phyloP scores from a whole-genome alignment of 2,329 filamentous ascomycete species.

The Penicillium rolfsii region DNA sequence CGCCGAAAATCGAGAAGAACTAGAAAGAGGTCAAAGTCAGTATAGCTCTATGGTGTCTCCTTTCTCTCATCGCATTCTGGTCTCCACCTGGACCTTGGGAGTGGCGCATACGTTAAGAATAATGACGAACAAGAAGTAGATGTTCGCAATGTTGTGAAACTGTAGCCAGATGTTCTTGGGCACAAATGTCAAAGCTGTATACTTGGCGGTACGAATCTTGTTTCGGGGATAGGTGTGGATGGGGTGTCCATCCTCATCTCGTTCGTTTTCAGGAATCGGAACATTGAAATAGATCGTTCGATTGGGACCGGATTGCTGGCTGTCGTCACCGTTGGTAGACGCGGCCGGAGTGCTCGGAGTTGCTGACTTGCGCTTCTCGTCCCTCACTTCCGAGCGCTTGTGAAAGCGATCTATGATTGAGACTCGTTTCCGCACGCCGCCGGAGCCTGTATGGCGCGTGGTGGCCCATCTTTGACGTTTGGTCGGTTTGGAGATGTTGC shows the following conservation, averaged over 20 bases:
- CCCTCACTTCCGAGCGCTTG: slow-evolving; percentile 61
- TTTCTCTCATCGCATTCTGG: not conserved
- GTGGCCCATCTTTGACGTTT: slow-evolving; percentile 95
- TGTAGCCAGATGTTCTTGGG: slow-evolving; percentile 98
- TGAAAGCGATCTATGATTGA: slow-evolving; percentile 79
- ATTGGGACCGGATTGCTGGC: slow-evolving; percentile 52
- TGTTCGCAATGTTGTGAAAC: slow-evolving; percentile 97
- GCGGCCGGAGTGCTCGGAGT: slow-evolving; percentile 42
- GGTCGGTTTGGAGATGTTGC: slow-evolving; percentile 62
- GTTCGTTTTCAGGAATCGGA: slow-evolving; percentile 71
- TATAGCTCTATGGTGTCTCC: slow-evolving; percentile 1
- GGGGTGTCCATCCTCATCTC: slow-evolving; percentile 80
- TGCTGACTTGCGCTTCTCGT: slow-evolving; percentile 68
- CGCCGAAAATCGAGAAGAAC: slow-evolving; percentile 97
- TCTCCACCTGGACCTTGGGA: not conserved
- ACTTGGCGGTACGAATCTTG: slow-evolving; percentile 97
- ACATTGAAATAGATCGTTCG: slow-evolving; percentile 73
- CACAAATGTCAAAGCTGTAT: slow-evolving; percentile 90
- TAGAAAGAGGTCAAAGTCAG: slow-evolving; percentile 46
- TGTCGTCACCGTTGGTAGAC: slow-evolving; percentile 27
- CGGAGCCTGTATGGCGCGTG: slow-evolving; percentile 77
- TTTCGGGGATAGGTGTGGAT: slow-evolving; percentile 75
- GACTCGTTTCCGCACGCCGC: slow-evolving; percentile 75
- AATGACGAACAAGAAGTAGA: slow-evolving; percentile 96
- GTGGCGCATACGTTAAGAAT: slow-evolving; percentile 79